Evolutionary conservation across 1,284 basidiomycete genomes (phyloP), one percentile per base, ranked within the genome.

Genomic region (Austroboletus niveus): DNA sequence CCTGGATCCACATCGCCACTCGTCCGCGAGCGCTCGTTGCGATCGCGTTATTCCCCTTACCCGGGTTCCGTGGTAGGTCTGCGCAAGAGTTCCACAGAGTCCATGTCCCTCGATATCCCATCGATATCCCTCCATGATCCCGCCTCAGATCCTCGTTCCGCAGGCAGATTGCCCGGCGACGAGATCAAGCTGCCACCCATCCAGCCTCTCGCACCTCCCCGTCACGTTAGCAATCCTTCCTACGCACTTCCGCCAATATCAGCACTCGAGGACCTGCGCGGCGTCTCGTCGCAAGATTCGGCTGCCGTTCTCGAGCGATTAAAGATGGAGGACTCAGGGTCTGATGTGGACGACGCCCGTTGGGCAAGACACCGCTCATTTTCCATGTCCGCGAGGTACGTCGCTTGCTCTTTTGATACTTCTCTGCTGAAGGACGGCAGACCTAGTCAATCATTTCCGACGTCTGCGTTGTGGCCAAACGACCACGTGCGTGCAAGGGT

Each of bases 181-280:
- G 68, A 70, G 12, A 78, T 85, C 43, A 76, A 69, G 24, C 68
- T 85, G 4, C 76, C 83, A 10, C 81, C 81, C 22, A 78, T 84
- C 46, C 75, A 77, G 20, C 66, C 73, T 10, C 65, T 73, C 15
- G 55, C 64, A 12, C 65, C 56, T 27, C 57, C 65, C 4, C 56
- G 59, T 36, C 63, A 62, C 32, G 67, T 75, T 41, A 61, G 57
- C 38, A 60, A 59, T 11, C 40, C 57, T 15, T 61, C 72, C 5
- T 81, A 82, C 55, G 77, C 81, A 9, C 66, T 87, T 5, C 85
- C 85, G 2, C 84, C 85, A 0, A 87, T 88, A 53, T 83, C 85
- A 5, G 78, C 82, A 0, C 69, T 88, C 57, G 84, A 86, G 62
- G 79, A 80, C 54, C 63, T 80, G 42, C 72, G 79, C 12, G 77